Conservation (phyloP, 1,284 basidiomycete species). For the Trichosporon inkin region DNA sequence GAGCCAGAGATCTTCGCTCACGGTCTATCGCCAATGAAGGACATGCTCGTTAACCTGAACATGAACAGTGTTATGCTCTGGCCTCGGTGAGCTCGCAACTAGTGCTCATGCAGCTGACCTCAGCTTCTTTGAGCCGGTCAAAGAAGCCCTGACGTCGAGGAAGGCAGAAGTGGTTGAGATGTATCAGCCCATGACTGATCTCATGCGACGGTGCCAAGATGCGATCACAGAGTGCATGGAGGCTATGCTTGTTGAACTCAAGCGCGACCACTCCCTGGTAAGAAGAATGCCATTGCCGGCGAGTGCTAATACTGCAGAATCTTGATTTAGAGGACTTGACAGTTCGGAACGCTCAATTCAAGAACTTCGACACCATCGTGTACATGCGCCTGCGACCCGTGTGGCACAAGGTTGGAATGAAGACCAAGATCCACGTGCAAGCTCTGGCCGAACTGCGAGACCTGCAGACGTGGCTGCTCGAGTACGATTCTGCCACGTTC, state of each 20-base stretch:
- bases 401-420: slow-evolving; percentile 93
- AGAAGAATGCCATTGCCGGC: slow-evolving; percentile 24
- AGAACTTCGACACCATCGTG: slow-evolving; percentile 86
- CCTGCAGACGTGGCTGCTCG: slow-evolving; percentile 80
- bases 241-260: slow-evolving; percentile 82
- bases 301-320: slow-evolving; percentile 51
- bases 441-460: slow-evolving; percentile 82
- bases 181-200: slow-evolving; percentile 76
- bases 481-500: slow-evolving; percentile 88
- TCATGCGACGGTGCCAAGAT: slow-evolving; percentile 86
- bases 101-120: slow-evolving; percentile 1
- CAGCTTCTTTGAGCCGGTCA: slow-evolving; percentile 85
- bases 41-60: slow-evolving; percentile 87
- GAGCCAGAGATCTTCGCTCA: slow-evolving; percentile 91
- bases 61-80: slow-evolving; percentile 84
- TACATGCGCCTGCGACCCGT: slow-evolving; percentile 84
- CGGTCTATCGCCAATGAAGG: slow-evolving; percentile 84
- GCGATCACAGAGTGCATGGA: slow-evolving; percentile 94
- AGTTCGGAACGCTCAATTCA: slow-evolving; percentile 90
- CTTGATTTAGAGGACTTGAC: slow-evolving; percentile 91
- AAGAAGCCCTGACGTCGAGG: slow-evolving; percentile 70
- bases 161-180: slow-evolving; percentile 90
- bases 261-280: slow-evolving; percentile 78
- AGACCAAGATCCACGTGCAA: slow-evolving; percentile 84
- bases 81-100: slow-evolving; percentile 62